Evolutionary conservation across 352 stramenopile species (phyloP).

Genomic region (Phytophthora citrophthora): DNA sequence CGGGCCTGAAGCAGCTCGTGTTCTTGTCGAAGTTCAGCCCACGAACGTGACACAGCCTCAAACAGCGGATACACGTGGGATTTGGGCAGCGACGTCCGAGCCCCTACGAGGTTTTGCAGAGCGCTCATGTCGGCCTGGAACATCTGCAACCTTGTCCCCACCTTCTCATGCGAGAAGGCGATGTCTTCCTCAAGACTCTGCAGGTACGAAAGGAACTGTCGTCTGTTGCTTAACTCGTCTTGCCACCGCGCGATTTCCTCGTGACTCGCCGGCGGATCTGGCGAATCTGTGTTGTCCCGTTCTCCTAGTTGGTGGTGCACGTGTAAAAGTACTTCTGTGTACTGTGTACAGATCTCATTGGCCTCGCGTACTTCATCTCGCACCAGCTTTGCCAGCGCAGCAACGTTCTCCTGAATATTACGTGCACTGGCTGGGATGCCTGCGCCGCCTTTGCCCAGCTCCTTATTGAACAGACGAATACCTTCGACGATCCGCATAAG

Average conservation of each 20-base stretch:
- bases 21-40: conserved; percentile 79
- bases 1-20: conserved; percentile 74
- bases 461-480: conserved; percentile 94
- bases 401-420: conserved; percentile 64
- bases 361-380: conserved; percentile 66
- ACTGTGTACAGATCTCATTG: conserved; percentile 80
- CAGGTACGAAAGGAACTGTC: conserved; percentile 92
- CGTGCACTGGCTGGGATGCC: conserved; percentile 75
- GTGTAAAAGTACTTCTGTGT: conserved; percentile 81
- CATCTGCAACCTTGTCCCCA: conserved; percentile 67
- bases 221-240: conserved; percentile 91
- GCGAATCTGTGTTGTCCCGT: conserved; percentile 31
- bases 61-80: conserved; percentile 96
- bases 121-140: conserved; percentile 75
- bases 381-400: conserved; percentile 50
- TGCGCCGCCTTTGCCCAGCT: conserved; percentile 86
- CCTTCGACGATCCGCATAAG: conserved; percentile 92
- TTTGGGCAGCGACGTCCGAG: conserved; percentile 90
- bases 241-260: conserved; percentile 86
- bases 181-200: conserved; percentile 94
- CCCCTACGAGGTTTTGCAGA: conserved; percentile 85
- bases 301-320: conserved; percentile 61
- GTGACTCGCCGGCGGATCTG: conserved; percentile 14
- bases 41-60: conserved; percentile 87
- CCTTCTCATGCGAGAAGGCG: conserved; percentile 81